phyloP scores from a whole-genome alignment of 768 basidiomycete genomes.

The Rhizopogon vesiculosus region DNA sequence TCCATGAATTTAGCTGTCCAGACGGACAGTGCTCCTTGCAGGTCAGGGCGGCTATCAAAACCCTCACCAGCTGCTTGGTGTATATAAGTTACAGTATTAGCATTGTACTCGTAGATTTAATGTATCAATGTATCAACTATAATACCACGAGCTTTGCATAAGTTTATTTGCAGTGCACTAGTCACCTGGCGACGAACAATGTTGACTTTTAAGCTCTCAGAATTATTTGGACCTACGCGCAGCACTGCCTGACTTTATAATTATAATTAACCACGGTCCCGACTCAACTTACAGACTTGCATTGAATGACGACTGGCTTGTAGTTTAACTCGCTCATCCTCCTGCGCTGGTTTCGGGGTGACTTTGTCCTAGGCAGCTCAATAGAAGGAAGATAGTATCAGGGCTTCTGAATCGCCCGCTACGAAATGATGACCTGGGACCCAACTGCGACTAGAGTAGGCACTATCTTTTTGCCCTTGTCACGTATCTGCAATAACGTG shows the following conservation, averaged over 20 bases:
- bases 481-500: not conserved
- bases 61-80: slow-evolving; percentile 12
- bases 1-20: not conserved
- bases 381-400: too few species aligned
- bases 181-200: too few species aligned
- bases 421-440: slow-evolving; percentile 25
- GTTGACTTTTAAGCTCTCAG: not conserved
- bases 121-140: not conserved
- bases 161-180: not conserved
- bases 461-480: not conserved
- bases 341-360: not conserved
- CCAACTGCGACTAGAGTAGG: slow-evolving; percentile 26
- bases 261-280: not conserved
- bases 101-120: not conserved
- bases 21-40: slow-evolving; percentile 7
- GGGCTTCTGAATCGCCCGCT: not conserved
- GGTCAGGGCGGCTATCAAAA: slow-evolving; percentile 21
- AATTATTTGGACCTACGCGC: not conserved
- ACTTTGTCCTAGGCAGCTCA: too few species aligned
- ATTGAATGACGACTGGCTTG: not conserved
- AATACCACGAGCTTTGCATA: not conserved
- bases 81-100: slow-evolving; percentile 2
- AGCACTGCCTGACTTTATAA: not conserved
- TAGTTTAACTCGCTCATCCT: not conserved
- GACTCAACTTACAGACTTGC: not conserved